These are phyloP conservation scores for Pyrenophora tritici-repentis DNA, from an alignment of 2,329 filamentous ascomycete species.

Conservation along the genomic window DNA sequence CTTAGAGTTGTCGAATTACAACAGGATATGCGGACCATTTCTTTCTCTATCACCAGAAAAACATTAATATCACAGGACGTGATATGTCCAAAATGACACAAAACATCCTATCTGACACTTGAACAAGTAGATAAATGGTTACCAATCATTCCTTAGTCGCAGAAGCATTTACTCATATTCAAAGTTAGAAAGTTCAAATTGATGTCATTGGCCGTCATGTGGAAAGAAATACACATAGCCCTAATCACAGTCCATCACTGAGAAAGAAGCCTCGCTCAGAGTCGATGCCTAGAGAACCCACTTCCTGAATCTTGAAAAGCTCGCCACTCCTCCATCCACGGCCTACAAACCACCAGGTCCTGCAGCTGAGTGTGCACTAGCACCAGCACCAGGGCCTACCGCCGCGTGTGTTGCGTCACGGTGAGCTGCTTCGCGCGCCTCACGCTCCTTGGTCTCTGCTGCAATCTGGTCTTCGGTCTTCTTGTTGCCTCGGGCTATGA, in stretches of 20 bases:
- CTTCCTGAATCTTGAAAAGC: neutral
- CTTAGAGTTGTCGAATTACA: no score
- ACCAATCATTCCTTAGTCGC: no score
- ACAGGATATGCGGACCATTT: no score
- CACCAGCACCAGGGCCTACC: slow-evolving; percentile 20
- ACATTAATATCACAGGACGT: no score
- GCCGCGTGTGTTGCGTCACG: slow-evolving; percentile 20
- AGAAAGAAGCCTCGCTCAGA: slow-evolving; percentile 6
- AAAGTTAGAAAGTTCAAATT: neutral
- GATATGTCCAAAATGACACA: no score
- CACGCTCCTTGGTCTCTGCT: slow-evolving; percentile 30
- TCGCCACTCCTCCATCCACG: neutral
- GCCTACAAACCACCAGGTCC: slow-evolving; percentile 18
- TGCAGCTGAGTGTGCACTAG: slow-evolving; percentile 22
- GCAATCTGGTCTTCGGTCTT: slow-evolving; percentile 42
- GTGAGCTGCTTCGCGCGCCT: slow-evolving; percentile 18
- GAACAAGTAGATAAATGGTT: no score
- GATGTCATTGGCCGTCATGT: slow-evolving; percentile 10
- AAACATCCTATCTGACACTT: no score
- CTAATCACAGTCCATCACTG: slow-evolving; percentile 8
- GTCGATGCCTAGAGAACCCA: neutral
- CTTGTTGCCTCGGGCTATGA: slow-evolving; percentile 45
- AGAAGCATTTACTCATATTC: no score
- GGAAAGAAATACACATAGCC: slow-evolving; percentile 3
- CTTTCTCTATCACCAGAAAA: no score